These are phyloP conservation scores for Spirogloea muscicola DNA, from an alignment of 139 green algal genomes.

Conservation along the genomic window DNA sequence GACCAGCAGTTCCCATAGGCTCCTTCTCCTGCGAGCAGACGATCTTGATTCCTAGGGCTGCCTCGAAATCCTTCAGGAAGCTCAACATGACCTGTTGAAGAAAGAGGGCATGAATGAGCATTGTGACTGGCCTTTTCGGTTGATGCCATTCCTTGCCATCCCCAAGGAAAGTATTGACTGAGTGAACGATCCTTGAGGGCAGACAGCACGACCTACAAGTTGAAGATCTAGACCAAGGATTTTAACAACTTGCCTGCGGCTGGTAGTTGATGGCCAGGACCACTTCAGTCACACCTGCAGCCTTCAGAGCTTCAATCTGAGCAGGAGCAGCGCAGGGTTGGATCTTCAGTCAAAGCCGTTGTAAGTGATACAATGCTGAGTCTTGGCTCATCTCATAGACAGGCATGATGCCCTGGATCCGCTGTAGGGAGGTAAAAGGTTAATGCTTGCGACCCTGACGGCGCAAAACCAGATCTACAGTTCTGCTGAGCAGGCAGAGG, in stretches of 20 bases:
- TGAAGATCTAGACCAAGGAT: neutral
- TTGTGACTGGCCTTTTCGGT: too few species aligned
- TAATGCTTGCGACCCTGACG: neutral
- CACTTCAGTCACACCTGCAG: slow-evolving; percentile 84
- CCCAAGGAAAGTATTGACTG: too few species aligned
- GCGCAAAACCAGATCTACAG: too few species aligned
- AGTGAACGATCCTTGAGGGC: too few species aligned
- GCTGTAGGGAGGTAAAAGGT: neutral
- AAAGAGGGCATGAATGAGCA: slow-evolving; percentile 12
- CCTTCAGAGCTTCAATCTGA: slow-evolving; percentile 78
- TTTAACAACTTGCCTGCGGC: slow-evolving; percentile 31
- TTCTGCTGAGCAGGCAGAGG: too few species aligned
- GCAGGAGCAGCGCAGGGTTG: slow-evolving; percentile 25
- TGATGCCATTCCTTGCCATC: too few species aligned
- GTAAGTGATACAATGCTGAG: too few species aligned
- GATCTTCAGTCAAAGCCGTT: too few species aligned
- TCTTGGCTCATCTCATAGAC: too few species aligned
- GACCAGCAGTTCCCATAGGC: slow-evolving; percentile 95
- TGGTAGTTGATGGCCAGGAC: slow-evolving; percentile 96
- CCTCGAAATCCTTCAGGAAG: slow-evolving; percentile 91
- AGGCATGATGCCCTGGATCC: too few species aligned
- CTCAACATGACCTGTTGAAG: slow-evolving; percentile 84
- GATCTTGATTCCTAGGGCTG: slow-evolving; percentile 91
- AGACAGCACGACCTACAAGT: neutral
- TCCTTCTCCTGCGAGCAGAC: slow-evolving; percentile 79